Conservation (phyloP, 106 monocot species). For the Cymbidium sinense region DNA sequence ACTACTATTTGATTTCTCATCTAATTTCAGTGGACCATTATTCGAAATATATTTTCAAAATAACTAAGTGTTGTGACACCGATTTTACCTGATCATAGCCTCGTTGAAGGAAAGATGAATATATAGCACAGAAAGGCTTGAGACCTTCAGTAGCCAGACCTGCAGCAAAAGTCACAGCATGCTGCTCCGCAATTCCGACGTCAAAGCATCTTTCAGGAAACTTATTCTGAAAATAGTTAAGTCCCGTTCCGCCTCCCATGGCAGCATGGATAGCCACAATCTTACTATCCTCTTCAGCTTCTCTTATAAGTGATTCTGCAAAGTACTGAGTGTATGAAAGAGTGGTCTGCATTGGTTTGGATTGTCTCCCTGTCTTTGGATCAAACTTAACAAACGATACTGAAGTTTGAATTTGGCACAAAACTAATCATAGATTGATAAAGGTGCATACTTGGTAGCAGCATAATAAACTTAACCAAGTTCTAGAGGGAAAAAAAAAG, state of each 20-base stretch:
- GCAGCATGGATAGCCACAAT: constrained; percentile 90
- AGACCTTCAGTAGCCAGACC: constrained; percentile 83
- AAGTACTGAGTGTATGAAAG: constrained; percentile 80
- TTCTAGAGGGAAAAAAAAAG: background rate
- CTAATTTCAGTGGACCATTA: too few relatives aligned
- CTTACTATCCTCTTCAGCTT: constrained; percentile 65
- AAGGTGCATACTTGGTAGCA: background rate
- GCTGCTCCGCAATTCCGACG: constrained; percentile 93
- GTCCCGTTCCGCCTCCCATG: constrained; percentile 90
- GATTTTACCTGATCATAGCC: constrained; percentile 79
- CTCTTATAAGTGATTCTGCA: constrained; percentile 59
- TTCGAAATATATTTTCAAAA: too few relatives aligned
- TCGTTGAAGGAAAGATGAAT: constrained; percentile 86
- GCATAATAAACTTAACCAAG: background rate
- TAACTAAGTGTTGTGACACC: background rate
- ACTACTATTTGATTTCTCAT: too few relatives aligned
- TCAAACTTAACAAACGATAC: constrained; percentile 80
- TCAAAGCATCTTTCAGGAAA: constrained; percentile 86
- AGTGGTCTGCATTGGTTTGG: constrained; percentile 52
- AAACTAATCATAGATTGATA: background rate
- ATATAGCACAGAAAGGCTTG: constrained; percentile 96
- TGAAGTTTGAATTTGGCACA: background rate
- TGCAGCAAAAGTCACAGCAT: constrained; percentile 90
- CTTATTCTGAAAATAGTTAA: constrained; percentile 67
- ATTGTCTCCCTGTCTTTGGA: constrained; percentile 57